Evolutionary conservation across 805 yeast species (phyloP), one percentile per base, ranked within the genome.

Genomic region (Metschnikowia sp.): DNA sequence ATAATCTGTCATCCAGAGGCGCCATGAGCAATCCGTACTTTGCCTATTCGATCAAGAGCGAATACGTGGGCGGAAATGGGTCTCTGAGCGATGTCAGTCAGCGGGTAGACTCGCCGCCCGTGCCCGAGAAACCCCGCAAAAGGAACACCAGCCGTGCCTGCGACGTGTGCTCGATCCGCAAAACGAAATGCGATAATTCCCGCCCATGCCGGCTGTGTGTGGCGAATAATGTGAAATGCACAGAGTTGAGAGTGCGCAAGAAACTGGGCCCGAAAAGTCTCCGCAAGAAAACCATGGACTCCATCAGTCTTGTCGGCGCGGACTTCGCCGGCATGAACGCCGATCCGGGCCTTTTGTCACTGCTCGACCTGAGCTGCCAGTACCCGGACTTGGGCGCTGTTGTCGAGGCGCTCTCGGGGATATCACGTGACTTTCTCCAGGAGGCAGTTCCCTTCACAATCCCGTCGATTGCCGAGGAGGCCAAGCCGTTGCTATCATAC

Each of bases 121-220:
- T 18, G 28, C 9, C 31, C 18, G 61, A 62, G 49, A 62, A 61
- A 39, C 13, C 6, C 8, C 51, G 63, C 29, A 42, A 61, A 8
- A 58, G 57, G 18, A n/a, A 13, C 36, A 36, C 35, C 13, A 58
- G 61, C 8, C 51, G 75, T 32, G 76, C 76, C 8, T 72, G 76
- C 48, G 76, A 72, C 49, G 74, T 70, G 10, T 72, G 76, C 59
- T 72, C 75, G 18, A 60, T 66, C 13, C 53, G 75, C 30, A 72
- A 72, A 52, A 69, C 70, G 28, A 65, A 63, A 47, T 72, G 77
- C 54, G 74, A 69, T 42, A 56, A 57, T 10, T 50, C 55, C 32
- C 58, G 74, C 32, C 77, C 77, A 3, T 72, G 77, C 55, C 48
- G 53, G 19, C 74, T 66, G 50, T 72, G 77, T 56, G 57, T 67